Conservation (phyloP, 257 asterid species). For the Ilex asprella region DNA sequence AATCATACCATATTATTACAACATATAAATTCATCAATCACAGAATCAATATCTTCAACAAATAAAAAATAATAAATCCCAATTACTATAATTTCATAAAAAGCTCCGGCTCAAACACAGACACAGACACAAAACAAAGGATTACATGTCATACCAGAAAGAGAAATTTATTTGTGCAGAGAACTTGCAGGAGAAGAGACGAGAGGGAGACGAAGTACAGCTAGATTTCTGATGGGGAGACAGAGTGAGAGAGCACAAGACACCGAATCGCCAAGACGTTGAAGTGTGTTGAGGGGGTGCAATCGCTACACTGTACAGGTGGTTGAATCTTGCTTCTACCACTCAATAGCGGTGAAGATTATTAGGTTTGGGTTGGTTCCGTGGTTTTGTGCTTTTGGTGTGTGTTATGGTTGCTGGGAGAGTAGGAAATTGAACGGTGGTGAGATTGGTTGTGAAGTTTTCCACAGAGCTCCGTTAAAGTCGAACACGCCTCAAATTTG, state of each 20-base stretch:
- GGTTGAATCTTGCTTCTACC: not conserved
- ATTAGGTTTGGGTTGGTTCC: not conserved
- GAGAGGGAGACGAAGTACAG: not conserved
- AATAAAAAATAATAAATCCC: not conserved
- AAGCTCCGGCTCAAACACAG: not conserved
- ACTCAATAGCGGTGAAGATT: not conserved
- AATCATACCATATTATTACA: too few species aligned
- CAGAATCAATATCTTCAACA: not conserved
- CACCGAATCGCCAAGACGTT: not conserved
- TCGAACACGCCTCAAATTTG: too few species aligned
- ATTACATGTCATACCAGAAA: not conserved
- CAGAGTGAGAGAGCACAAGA: not conserved
- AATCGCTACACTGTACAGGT: not conserved
- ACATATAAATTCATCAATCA: too few species aligned
- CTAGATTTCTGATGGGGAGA: not conserved
- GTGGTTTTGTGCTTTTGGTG: not conserved
- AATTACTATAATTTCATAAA: too few species aligned
- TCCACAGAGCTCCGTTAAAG: too few species aligned
- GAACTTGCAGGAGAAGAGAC: not conserved
- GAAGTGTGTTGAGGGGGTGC: not conserved
- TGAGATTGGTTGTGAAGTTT: too few species aligned
- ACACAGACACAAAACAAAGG: not conserved
- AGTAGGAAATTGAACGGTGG: too few species aligned
- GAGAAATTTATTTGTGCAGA: not conserved
- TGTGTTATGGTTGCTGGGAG: not conserved